These are phyloP conservation scores for Pythium sp. DNA, from an alignment of 352 stramenopile species.

Conservation along the genomic window DNA sequence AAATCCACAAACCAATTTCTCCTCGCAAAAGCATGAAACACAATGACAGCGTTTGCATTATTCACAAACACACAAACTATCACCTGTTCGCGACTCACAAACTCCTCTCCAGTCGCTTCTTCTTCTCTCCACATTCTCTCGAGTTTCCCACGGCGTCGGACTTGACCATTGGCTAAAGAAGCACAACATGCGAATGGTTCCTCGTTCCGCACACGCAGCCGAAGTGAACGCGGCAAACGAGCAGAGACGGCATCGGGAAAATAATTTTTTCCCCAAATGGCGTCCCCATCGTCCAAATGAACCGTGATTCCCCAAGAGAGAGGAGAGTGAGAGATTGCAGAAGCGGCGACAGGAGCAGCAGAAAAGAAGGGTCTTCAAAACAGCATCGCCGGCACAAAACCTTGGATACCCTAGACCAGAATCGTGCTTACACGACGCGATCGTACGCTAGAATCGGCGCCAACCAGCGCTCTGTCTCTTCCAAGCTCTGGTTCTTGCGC, in stretches of 20 bases:
- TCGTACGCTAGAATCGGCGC: conserved; percentile 96
- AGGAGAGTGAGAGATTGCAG: conserved; percentile 41
- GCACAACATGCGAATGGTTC: conserved; percentile 21
- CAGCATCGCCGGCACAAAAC: not conserved
- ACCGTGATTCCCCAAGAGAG: conserved; percentile 36
- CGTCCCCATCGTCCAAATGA: conserved; percentile 14
- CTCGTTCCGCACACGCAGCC: not conserved
- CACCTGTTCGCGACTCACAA: not conserved
- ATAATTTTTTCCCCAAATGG: conserved; percentile 7
- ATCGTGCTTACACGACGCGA: conserved; percentile 29
- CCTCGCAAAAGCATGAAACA: not conserved
- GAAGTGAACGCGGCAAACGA: not conserved
- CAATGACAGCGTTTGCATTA: conserved; percentile 1
- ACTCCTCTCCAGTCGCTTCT: conserved; percentile 2
- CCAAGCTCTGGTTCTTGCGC: conserved; percentile 89
- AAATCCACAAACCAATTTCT: not conserved
- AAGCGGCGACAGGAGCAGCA: not conserved
- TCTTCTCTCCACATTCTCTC: not conserved
- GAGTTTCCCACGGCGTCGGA: not conserved
- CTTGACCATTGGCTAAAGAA: conserved; percentile 22
- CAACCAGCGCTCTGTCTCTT: conserved; percentile 93
- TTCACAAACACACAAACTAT: not conserved
- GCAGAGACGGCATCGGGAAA: conserved; percentile 17
- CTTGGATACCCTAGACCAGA: not conserved
- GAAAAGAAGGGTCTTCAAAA: not conserved